A percentile compares a stretch with the other conserved stretches of the same genome.
Conservation (phyloP, 805 yeast species). For the Teunomyces pallodes region DNA sequence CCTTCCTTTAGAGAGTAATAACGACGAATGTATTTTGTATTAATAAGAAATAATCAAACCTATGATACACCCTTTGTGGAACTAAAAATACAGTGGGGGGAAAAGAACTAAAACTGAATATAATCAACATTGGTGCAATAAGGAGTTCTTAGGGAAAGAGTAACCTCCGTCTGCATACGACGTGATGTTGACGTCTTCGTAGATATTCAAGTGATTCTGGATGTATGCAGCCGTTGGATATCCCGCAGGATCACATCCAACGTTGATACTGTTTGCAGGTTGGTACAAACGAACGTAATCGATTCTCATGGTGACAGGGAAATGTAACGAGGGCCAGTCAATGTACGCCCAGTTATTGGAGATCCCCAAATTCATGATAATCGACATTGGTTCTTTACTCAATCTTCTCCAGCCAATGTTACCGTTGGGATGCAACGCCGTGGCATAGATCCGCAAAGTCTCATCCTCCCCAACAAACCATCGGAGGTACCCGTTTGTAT, state of each 20-base stretch:
- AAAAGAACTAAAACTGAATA: background rate
- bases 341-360: slow-evolving; percentile 93
- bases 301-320: slow-evolving; percentile 74
- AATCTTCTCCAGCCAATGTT: slow-evolving; percentile 81
- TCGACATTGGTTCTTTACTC: slow-evolving; percentile 90
- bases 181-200: slow-evolving; percentile 67
- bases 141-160: slow-evolving; percentile 36
- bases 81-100: background rate
- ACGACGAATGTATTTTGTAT: background rate
- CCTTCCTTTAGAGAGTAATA: slow-evolving; percentile 25
- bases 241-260: slow-evolving; percentile 85
- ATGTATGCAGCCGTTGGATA: slow-evolving; percentile 88
- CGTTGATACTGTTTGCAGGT: slow-evolving; percentile 55
- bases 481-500: slow-evolving; percentile 66
- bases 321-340: slow-evolving; percentile 77
- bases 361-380: slow-evolving; percentile 82
- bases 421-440: slow-evolving; percentile 85
- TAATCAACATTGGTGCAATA: slow-evolving; percentile 13
- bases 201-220: slow-evolving; percentile 64
- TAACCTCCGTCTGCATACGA: slow-evolving; percentile 76
- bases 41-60: background rate
- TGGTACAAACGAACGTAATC: slow-evolving; percentile 92
- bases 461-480: slow-evolving; percentile 88
- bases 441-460: slow-evolving; percentile 68
- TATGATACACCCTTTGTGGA: background rate